Percentiles rank a stretch among this genome's conserved stretches.
These are phyloP conservation scores for Solanum acaule DNA, from an alignment of 257 asterid genomes.

Conservation along the genomic window DNA sequence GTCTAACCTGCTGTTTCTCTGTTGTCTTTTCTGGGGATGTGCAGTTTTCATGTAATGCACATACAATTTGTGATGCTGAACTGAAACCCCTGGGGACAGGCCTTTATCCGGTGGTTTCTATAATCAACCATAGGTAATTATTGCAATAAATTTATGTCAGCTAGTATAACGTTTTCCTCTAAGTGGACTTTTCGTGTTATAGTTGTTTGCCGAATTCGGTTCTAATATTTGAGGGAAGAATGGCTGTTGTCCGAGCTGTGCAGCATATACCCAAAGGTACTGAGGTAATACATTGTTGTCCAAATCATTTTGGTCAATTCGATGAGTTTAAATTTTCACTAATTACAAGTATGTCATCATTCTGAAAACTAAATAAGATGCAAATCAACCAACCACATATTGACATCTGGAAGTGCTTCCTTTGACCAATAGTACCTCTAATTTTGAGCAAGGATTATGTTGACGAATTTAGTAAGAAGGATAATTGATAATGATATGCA, in stretches of 20 bases:
- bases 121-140: constrained; percentile 85
- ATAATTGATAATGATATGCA: neutral
- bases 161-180: constrained; percentile 12
- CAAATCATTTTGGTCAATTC: neutral
- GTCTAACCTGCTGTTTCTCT: neutral
- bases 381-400: neutral
- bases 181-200: constrained; percentile 17
- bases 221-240: constrained; percentile 71
- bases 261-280: constrained; percentile 66
- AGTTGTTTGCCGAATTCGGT: constrained; percentile 88
- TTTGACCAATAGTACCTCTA: neutral
- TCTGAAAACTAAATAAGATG: neutral
- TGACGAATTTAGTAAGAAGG: neutral
- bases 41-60: constrained; percentile 99
- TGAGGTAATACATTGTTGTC: constrained; percentile 53
- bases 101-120: constrained; percentile 72
- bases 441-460: neutral
- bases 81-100: constrained; percentile 93
- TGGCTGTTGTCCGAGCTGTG: constrained; percentile 73
- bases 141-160: neutral
- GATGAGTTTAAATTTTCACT: neutral
- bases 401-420: neutral
- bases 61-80: constrained; percentile 85
- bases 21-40: neutral
- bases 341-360: neutral